Evolutionary conservation across 768 basidiomycete genomes (phyloP).

Genomic region (Leucogyrophana mollusca): DNA sequence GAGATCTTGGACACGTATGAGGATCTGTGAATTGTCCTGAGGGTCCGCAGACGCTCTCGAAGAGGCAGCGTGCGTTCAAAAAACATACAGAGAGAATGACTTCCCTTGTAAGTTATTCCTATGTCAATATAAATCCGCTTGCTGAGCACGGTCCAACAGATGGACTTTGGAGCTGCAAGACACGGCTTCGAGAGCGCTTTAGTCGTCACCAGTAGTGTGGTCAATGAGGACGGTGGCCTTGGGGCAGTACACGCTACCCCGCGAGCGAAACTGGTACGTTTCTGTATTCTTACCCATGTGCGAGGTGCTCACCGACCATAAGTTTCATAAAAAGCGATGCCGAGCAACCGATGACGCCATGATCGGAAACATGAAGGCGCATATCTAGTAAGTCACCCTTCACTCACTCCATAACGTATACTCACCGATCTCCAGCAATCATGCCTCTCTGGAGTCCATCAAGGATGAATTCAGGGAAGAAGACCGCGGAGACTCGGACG

Average conservation of each 20-base stretch:
- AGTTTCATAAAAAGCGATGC: conserved; percentile 6
- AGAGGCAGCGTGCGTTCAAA: no score
- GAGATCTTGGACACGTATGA: no score
- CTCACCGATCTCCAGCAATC: no score
- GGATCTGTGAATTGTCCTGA: no score
- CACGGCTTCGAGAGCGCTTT: conserved; percentile 10
- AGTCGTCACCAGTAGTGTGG: conserved; percentile 8
- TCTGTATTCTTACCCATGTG: background rate
- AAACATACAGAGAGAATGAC: no score
- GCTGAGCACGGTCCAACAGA: conserved; percentile 1
- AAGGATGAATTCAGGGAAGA: no score
- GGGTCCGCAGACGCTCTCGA: no score
- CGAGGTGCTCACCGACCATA: background rate
- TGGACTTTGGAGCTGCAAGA: conserved; percentile 1
- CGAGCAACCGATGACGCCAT: background rate
- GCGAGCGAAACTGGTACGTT: background rate
- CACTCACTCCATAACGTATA: no score
- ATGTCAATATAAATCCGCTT: no score
- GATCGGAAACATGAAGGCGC: conserved; percentile 8
- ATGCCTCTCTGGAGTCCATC: no score
- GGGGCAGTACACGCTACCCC: conserved; percentile 1
- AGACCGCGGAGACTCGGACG: no score
- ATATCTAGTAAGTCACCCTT: conserved; percentile 7
- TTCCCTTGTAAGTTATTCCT: no score
- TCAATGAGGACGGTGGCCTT: conserved; percentile 6